Percentiles rank a stretch among this genome's conserved stretches.
phyloP scores from a whole-genome alignment of 345 rosid species.

The Populus nigra region DNA sequence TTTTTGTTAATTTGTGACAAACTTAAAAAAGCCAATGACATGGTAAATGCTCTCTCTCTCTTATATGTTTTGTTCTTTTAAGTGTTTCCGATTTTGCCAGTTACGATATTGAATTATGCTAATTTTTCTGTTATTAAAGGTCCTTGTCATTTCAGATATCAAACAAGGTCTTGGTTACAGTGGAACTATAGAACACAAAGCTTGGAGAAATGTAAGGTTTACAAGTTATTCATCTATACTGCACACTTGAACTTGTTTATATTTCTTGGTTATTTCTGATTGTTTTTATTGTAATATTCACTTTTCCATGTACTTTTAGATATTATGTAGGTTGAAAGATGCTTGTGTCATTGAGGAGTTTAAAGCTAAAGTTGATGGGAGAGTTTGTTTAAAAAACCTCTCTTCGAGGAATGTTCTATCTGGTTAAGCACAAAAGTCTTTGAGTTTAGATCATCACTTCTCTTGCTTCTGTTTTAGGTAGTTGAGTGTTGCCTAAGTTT shows the following conservation, averaged over 20 bases:
- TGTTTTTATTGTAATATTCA: not conserved
- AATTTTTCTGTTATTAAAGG: slow-evolving; percentile 51
- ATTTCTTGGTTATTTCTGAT: not conserved
- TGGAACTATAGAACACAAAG: slow-evolving; percentile 59
- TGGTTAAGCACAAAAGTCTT: not conserved
- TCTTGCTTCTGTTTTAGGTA: slow-evolving; percentile 33
- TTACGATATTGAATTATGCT: slow-evolving; percentile 30
- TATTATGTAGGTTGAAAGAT: slow-evolving; percentile 73
- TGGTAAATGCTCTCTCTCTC: slow-evolving; percentile 41
- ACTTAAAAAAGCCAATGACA: slow-evolving; percentile 73
- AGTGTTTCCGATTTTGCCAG: slow-evolving; percentile 11
- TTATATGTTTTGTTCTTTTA: slow-evolving; percentile 8
- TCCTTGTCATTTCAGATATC: slow-evolving; percentile 82
- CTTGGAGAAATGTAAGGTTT: slow-evolving; percentile 77
- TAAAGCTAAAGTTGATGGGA: slow-evolving; percentile 69
- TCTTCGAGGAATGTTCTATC: not conserved
- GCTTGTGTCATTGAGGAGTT: slow-evolving; percentile 69
- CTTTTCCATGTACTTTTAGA: slow-evolving; percentile 36
- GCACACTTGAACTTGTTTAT: not conserved
- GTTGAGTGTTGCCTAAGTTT: slow-evolving; percentile 62
- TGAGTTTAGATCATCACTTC: not conserved
- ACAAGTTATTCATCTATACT: not conserved
- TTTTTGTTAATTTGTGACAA: slow-evolving; percentile 48
- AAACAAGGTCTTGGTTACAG: slow-evolving; percentile 76
- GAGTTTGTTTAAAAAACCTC: slow-evolving; percentile 37